phyloP scores from a whole-genome alignment of 345 rosid species.

The Chamaenerion angustifolium region DNA sequence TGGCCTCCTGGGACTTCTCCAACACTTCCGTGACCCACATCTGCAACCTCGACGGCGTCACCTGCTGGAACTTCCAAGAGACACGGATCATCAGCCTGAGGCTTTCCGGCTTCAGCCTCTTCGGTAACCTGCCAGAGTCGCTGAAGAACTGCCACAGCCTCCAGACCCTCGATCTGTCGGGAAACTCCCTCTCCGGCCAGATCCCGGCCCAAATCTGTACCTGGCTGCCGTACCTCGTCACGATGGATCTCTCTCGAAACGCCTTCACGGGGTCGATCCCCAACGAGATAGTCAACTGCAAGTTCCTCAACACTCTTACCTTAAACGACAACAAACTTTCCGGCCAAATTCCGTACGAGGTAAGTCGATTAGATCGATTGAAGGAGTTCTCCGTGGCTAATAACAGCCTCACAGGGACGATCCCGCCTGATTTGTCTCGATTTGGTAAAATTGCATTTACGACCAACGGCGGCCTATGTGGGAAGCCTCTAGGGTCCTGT shows the following conservation, averaged over 20 bases:
- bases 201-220: conserved; percentile 34
- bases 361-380: conserved; percentile 26
- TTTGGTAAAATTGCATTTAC: conserved; percentile 16
- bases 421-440: conserved; percentile 26
- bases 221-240: conserved; percentile 33
- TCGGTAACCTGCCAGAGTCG: conserved; percentile 31
- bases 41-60: conserved; percentile 30
- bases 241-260: conserved; percentile 38
- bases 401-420: conserved; percentile 30
- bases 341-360: conserved; percentile 27
- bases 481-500: conserved; percentile 26
- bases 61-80: conserved; percentile 36
- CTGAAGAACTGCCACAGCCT: conserved; percentile 28
- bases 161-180: conserved; percentile 29
- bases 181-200: conserved; percentile 26
- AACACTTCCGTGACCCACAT: conserved; percentile 24
- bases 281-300: conserved; percentile 25
- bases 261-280: conserved; percentile 29
- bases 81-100: conserved; percentile 23
- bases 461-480: conserved; percentile 29
- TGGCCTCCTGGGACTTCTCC: conserved; percentile 24
- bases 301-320: conserved; percentile 25
- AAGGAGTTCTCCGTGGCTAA: conserved; percentile 22
- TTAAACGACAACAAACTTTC: conserved; percentile 24
- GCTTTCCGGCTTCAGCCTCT: conserved; percentile 20